Evolutionary conservation across 176 grass and related monocot genomes (phyloP).

Genomic region (Eleusine indica): DNA sequence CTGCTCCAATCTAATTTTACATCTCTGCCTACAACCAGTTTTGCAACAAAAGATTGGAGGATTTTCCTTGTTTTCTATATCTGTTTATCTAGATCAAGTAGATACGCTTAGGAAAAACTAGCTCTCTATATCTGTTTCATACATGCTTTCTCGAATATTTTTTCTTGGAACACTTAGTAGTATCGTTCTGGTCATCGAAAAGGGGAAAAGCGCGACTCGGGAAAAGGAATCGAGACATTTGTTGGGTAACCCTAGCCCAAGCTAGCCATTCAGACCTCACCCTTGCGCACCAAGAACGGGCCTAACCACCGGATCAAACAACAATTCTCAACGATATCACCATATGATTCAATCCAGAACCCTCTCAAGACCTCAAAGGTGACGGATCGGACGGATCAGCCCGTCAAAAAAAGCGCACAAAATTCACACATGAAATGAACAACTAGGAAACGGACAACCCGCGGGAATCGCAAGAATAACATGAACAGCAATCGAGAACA

Average conservation of each 20-base stretch:
- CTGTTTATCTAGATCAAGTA: not conserved
- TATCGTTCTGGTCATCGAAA: not conserved
- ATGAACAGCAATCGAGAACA: not conserved
- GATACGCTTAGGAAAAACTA: not conserved
- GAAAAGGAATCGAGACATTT: not conserved
- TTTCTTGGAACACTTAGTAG: not conserved
- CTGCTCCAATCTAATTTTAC: not conserved
- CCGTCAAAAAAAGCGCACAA: slow-evolving; percentile 3
- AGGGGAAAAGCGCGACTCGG: not conserved
- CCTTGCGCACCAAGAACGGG: not conserved
- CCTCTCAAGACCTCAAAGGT: not conserved
- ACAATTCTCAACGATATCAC: not conserved
- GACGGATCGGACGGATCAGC: slow-evolving; percentile 1
- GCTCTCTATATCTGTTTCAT: not conserved
- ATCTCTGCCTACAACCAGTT: not conserved
- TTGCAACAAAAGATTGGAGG: not conserved
- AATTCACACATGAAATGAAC: not conserved
- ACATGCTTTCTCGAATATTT: not conserved
- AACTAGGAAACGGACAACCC: too few species aligned
- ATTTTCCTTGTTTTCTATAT: not conserved
- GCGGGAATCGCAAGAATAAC: not conserved
- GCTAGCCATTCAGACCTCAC: not conserved
- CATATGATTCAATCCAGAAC: not conserved
- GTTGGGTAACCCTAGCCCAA: slow-evolving; percentile 22
- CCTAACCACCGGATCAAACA: not conserved